Evolutionary conservation across 73 alveolate genomes (phyloP), one percentile per base, ranked within the genome.

Genomic region (Paramecium biaurelia): DNA sequence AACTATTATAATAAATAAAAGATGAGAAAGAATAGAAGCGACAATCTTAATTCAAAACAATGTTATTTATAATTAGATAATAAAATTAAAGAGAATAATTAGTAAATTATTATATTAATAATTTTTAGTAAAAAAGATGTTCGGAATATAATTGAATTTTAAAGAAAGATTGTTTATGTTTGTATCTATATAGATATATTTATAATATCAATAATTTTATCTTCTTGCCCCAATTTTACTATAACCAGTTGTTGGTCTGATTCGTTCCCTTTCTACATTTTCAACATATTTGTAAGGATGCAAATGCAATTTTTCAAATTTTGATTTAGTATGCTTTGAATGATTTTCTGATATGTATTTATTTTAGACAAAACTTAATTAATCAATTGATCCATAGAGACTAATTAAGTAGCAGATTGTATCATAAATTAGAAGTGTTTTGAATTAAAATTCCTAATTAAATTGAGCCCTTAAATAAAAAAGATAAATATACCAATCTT

Each of bases 221-320:
- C 90, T 42, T 43, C 74, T 79, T 42, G 43, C 20, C 15, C 58
- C 53, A 15, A 37, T 67, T 20, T 38, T 30, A 11, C 72, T 79
- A 79, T 79, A 79, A 37, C 90, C 90, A 14, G 90, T 79, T 20
- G 70, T 43, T 11, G 90, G 90, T 79, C 90, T 79, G n/a, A 35
- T 18, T 72, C 86, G 56, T 37, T 72, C 86, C 7, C 58, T 72
- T 72, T 72, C 86, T 18, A 53, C 68, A 53, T 53, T 53, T 53
- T 53, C 68, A 4, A 79, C 90, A 47, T 42, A 79, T 45, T 79
- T 79, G 5, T 79, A 79, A 0, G 90, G 90, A 79, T 79, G 37
- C 76, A 43, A 45, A 45, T 79, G 90, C 1, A 30, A 7, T 45
- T 79, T 79, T 35, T 72, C 86, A 41, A 79, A 38, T 21, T 45